Evolutionary conservation across 306 rosid genomes (phyloP), one percentile per base, ranked within the genome.

Genomic region (Herpetospermum pedunculosum): DNA sequence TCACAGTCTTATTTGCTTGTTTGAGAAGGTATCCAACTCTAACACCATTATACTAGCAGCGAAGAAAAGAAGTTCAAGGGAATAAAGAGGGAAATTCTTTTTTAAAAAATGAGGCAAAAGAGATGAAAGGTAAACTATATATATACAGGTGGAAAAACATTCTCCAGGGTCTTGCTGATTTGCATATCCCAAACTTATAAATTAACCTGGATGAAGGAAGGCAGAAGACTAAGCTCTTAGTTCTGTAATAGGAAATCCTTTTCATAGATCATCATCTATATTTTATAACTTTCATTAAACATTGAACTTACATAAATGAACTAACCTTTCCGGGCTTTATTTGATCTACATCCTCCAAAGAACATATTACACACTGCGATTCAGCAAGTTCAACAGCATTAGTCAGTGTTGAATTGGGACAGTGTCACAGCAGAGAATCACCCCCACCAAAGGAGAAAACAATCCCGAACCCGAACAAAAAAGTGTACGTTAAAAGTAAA

Each of bases 251-350:
- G 8, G 52, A 3, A 26, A 46, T 44, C 41, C 9, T 70, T 19
- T 49, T 46, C 46, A 71, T 70, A 16, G 26, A 46, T 46, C 58
- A 70, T 63, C 47, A 35, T 18, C 14, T 65, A 15, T 25, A 60
- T 38, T 67, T 21, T 43, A 12, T 34, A 55, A 12, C 11, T 19
- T 63, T 15, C 55, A 44, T 70, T 11, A 18, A 30, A 71, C 5
- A 71, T 18, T 71, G 8, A 18, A 37, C 37, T 50, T 9, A 26
- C 44, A 75, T 60, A 54, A 74, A 19, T 50, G 67, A 79, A 83
- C 92, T 71, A 82, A 94, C 99, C 97, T 94, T 88, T 80, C 97
- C 96, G 5, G 96, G 97, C 87, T 85, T 87, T 72, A 88, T 55
- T 38, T 83, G 81, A 82, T 80, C 85, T 75, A 86, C 85, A 21